phyloP scores from a whole-genome alignment of 169 alveolate species.

The Neospora caninum region DNA sequence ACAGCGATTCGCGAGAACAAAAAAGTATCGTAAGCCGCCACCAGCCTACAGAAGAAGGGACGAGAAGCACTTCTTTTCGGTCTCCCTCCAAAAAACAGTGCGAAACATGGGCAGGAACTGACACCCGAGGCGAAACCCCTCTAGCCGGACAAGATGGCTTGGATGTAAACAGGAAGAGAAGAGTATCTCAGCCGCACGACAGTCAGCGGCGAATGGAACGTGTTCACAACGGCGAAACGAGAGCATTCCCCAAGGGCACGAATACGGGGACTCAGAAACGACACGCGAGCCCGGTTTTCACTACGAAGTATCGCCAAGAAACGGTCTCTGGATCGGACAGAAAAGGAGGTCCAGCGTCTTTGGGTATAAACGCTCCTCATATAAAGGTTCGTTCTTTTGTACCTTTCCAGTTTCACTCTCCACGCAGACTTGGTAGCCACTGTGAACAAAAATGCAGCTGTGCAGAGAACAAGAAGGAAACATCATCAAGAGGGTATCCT shows the following conservation, averaged over 20 bases:
- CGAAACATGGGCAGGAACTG: neutral
- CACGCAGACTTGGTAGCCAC: neutral
- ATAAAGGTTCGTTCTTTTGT: conserved; percentile 5
- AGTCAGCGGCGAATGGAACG: neutral
- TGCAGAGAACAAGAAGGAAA: neutral
- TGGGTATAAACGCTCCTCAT: neutral
- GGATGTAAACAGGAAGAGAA: neutral
- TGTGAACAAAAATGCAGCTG: neutral
- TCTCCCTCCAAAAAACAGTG: neutral
- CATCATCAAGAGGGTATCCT: neutral
- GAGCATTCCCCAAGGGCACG: neutral
- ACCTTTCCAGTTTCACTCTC: neutral
- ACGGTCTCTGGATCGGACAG: neutral
- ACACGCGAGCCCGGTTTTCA: neutral
- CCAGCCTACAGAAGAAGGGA: neutral
- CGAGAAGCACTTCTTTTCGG: neutral
- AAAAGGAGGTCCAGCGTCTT: neutral
- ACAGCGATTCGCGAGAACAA: neutral
- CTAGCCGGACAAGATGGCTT: neutral
- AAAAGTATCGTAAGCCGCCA: neutral
- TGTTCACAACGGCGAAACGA: neutral
- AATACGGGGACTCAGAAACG: neutral
- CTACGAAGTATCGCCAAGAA: neutral
- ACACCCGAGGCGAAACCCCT: neutral
- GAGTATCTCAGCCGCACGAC: neutral